phyloP scores from a whole-genome alignment of 148 eudicot genomes.

The Vaccinium corymbosum region DNA sequence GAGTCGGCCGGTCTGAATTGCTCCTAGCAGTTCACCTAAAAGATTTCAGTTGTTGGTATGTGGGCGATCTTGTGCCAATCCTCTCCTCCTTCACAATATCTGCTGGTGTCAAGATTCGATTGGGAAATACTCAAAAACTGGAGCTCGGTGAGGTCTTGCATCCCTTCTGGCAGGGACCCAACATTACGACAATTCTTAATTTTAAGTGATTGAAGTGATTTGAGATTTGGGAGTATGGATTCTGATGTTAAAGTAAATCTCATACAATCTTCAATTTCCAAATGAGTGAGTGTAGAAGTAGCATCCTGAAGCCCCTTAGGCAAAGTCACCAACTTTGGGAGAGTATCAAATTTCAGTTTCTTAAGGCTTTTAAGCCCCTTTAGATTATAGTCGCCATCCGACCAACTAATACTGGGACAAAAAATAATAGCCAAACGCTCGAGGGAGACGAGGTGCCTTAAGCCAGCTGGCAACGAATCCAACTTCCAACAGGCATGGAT shows the following conservation, averaged over 20 bases:
- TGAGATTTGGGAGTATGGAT: neutral
- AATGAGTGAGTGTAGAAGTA: neutral
- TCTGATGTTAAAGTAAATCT: neutral
- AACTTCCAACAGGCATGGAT: neutral
- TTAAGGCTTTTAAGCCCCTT: neutral
- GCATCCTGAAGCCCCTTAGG: neutral
- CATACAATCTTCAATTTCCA: neutral
- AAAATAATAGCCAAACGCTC: neutral
- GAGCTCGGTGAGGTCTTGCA: neutral
- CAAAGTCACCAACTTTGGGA: neutral
- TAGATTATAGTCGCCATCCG: neutral
- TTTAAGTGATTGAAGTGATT: neutral
- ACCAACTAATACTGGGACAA: neutral
- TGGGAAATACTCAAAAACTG: neutral
- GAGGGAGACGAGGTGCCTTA: neutral
- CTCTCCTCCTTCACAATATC: neutral
- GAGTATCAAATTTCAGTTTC: neutral
- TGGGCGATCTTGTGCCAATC: neutral
- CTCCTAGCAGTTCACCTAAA: neutral
- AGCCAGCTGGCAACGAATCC: neutral
- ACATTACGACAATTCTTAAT: fast-evolving
- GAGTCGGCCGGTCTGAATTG: neutral
- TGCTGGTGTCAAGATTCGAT: neutral
- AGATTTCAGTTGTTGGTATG: neutral
- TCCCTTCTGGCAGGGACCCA: neutral